phyloP scores from a whole-genome alignment of 2,329 filamentous ascomycete genomes.

The Aspergillus caelatus region DNA sequence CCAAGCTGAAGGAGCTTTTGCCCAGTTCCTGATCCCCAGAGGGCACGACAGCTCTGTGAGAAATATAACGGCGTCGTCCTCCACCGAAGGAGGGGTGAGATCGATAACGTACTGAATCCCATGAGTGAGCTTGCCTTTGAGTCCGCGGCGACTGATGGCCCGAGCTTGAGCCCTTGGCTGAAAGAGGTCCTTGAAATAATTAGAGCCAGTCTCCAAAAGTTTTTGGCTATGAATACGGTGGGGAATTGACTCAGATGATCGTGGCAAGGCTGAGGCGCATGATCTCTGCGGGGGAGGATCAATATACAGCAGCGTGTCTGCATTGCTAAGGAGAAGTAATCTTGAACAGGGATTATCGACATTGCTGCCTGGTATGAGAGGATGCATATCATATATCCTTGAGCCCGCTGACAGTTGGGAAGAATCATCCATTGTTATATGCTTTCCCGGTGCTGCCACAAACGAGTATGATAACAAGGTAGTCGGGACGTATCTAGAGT shows the following conservation, averaged over 20 bases:
- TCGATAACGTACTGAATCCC: slow-evolving; percentile 64
- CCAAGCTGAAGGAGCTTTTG: slow-evolving; percentile 38
- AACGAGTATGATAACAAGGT: neutral
- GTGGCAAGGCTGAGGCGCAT: slow-evolving; percentile 16
- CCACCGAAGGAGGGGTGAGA: slow-evolving; percentile 63
- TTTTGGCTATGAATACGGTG: slow-evolving; percentile 38
- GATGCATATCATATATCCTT: neutral
- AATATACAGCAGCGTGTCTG: slow-evolving; percentile 43
- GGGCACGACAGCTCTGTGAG: slow-evolving; percentile 63
- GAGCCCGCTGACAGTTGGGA: neutral
- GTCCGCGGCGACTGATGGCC: slow-evolving; percentile 34
- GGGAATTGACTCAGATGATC: slow-evolving; percentile 24
- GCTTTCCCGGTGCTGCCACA: too few species aligned
- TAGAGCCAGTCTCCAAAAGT: slow-evolving; percentile 33
- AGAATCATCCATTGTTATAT: neutral
- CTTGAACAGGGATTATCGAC: neutral
- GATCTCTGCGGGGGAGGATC: slow-evolving; percentile 31
- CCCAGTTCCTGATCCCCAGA: slow-evolving; percentile 59
- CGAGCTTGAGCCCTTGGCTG: slow-evolving; percentile 30
- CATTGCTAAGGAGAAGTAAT: slow-evolving; percentile 22
- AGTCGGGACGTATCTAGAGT: neutral
- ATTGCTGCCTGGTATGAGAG: neutral
- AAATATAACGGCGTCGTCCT: slow-evolving; percentile 64
- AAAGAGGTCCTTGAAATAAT: slow-evolving; percentile 35
- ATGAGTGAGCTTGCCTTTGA: slow-evolving; percentile 28